Conservation (phyloP, 805 yeast species). For the Candida saitoana region DNA sequence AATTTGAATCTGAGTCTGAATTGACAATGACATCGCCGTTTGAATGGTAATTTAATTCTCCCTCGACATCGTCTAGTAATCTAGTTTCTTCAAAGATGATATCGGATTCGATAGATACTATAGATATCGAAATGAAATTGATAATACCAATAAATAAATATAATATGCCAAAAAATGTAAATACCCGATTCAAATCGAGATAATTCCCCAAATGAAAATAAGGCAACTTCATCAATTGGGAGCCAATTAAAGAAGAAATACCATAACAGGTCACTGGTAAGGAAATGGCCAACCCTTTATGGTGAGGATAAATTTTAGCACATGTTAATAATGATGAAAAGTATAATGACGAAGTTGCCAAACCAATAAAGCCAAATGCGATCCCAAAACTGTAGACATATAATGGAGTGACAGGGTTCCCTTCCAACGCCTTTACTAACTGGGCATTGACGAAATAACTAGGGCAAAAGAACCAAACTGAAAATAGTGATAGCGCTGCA, state of each 20-base stretch:
- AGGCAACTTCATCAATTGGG: slow-evolving; percentile 51
- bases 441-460: slow-evolving; percentile 48
- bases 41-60: neutral
- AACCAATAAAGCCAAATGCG: slow-evolving; percentile 59
- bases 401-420: slow-evolving; percentile 1
- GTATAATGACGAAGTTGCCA: slow-evolving; percentile 69
- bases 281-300: slow-evolving; percentile 77
- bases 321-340: slow-evolving; percentile 73
- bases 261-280: slow-evolving; percentile 90
- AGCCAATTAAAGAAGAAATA: slow-evolving; percentile 67
- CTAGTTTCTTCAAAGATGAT: slow-evolving; percentile 29
- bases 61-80: slow-evolving; percentile 4
- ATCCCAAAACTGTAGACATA: slow-evolving; percentile 30
- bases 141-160: slow-evolving; percentile 55
- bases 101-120: slow-evolving; percentile 57
- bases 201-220: slow-evolving; percentile 27
- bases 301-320: slow-evolving; percentile 76
- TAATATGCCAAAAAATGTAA: slow-evolving; percentile 46
- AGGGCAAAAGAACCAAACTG: slow-evolving; percentile 60
- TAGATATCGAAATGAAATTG: slow-evolving; percentile 61
- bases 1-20: slow-evolving; percentile 13
- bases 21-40: neutral
- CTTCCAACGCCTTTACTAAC: slow-evolving; percentile 14
- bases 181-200: slow-evolving; percentile 50
- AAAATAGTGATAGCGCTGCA: slow-evolving; percentile 58